Percentiles rank a stretch among this genome's conserved stretches.
Evolutionary conservation across 768 basidiomycete species (phyloP).

Genomic region (Epithele typhae): DNA sequence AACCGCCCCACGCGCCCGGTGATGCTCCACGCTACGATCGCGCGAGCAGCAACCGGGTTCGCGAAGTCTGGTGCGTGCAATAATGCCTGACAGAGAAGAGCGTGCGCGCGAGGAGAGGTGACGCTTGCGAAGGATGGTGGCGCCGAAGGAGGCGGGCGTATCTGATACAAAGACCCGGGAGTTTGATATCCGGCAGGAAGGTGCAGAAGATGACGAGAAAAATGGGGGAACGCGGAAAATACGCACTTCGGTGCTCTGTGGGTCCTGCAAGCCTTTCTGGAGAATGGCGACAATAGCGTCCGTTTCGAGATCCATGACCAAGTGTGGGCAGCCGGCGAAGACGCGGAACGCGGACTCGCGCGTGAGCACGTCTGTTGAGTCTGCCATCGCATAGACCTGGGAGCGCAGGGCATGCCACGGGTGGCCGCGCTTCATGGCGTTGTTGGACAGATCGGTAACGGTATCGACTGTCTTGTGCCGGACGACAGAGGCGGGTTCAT

Average conservation of each 20-base stretch:
- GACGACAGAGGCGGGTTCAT: slow-evolving; percentile 56
- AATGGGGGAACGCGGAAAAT: background rate
- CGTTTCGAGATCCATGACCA: slow-evolving; percentile 72
- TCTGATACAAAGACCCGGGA: background rate
- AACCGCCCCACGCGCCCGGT: too few species aligned
- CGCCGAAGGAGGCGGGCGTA: background rate
- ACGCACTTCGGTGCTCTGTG: slow-evolving; percentile 59
- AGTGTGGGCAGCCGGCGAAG: slow-evolving; percentile 69
- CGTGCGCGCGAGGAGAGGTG: background rate
- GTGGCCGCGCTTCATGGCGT: slow-evolving; percentile 67
- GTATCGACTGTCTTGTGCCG: slow-evolving; percentile 72
- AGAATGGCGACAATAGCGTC: slow-evolving; percentile 66
- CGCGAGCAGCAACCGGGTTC: too few species aligned
- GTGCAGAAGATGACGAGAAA: background rate
- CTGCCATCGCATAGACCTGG: slow-evolving; percentile 64
- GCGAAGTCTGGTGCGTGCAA: too few species aligned
- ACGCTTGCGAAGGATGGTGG: background rate
- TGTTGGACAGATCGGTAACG: slow-evolving; percentile 69
- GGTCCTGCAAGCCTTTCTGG: slow-evolving; percentile 64
- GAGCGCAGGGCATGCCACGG: slow-evolving; percentile 82
- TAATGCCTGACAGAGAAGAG: too few species aligned
- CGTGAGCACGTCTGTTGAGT: slow-evolving; percentile 24
- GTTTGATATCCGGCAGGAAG: background rate
- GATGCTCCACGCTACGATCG: too few species aligned
- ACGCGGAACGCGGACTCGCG: slow-evolving; percentile 55